phyloP scores from a whole-genome alignment of 768 basidiomycete genomes.

The Agaricus bisporus region DNA sequence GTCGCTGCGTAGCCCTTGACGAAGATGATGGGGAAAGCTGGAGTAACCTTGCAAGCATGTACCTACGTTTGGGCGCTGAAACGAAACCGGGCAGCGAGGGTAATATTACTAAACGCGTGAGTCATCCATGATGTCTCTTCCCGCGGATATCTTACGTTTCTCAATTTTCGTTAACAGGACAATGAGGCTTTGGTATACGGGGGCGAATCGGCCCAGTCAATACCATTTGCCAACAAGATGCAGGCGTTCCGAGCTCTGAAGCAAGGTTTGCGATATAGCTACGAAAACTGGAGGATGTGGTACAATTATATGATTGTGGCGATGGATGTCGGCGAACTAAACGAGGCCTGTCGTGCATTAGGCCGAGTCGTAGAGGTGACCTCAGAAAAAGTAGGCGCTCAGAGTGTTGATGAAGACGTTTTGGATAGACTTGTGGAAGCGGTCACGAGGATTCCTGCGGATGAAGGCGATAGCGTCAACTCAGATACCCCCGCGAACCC shows the following conservation, averaged over 20 bases:
- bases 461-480: conserved; percentile 21
- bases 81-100: conserved; percentile 22
- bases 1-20: conserved; percentile 82
- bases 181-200: not conserved
- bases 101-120: conserved; percentile 24
- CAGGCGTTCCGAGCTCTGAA: conserved; percentile 91
- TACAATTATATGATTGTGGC: conserved; percentile 93
- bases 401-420: conserved; percentile 78
- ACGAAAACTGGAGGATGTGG: conserved; percentile 99
- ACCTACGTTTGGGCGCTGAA: conserved; percentile 69
- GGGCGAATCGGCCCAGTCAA: conserved; percentile 23
- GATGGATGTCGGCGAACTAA: conserved; percentile 88
- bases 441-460: conserved; percentile 52
- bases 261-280: conserved; percentile 77
- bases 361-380: conserved; percentile 76
- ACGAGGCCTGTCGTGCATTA: conserved; percentile 81
- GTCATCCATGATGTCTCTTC: conserved; percentile 5
- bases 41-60: conserved; percentile 95
- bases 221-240: conserved; percentile 70
- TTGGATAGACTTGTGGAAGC: conserved; percentile 86
- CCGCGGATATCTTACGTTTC: not conserved
- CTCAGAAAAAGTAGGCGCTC: conserved; percentile 40
- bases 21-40: conserved; percentile 98
- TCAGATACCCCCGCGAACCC: conserved; percentile 31
- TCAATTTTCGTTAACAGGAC: conserved; percentile 1